phyloP scores from a whole-genome alignment of 352 stramenopile genomes.

The Globisporangium abappressorium region DNA sequence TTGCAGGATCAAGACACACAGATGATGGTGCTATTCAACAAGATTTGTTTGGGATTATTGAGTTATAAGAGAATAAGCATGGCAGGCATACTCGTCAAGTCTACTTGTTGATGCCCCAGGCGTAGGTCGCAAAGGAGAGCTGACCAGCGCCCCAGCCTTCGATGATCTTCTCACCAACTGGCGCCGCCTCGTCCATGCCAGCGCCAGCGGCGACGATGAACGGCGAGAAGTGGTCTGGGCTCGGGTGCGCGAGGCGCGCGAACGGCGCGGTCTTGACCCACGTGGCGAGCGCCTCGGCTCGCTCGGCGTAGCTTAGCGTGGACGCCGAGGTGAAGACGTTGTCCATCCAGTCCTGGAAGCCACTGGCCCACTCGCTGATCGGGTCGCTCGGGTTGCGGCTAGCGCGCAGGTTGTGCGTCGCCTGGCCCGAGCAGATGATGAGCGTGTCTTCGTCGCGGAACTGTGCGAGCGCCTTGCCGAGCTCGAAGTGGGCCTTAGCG shows the following conservation, averaged over 20 bases:
- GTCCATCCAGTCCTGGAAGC: slow-evolving; percentile 40
- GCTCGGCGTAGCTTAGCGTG: slow-evolving; percentile 23
- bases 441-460: slow-evolving; percentile 66
- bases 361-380: slow-evolving; percentile 25
- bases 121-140: slow-evolving; percentile 40
- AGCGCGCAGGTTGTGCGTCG: slow-evolving; percentile 38
- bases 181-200: slow-evolving; percentile 35
- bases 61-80: neutral
- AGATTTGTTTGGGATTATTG: neutral
- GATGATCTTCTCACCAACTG: slow-evolving; percentile 30
- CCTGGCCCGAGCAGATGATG: slow-evolving; percentile 68
- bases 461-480: slow-evolving; percentile 52
- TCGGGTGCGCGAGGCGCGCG: slow-evolving; percentile 36
- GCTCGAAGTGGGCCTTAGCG: slow-evolving; percentile 35
- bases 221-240: slow-evolving; percentile 50
- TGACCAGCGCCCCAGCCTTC: slow-evolving; percentile 30
- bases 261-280: slow-evolving; percentile 36
- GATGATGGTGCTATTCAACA: neutral
- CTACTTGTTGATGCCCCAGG: slow-evolving; percentile 27
- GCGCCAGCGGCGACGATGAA: slow-evolving; percentile 44
- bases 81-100: neutral
- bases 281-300: slow-evolving; percentile 23
- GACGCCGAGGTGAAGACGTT: slow-evolving; percentile 24
- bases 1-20: neutral
- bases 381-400: slow-evolving; percentile 15